Evolutionary conservation across 1,139 yeast species (phyloP).

Genomic region (Saccharomycopsis hybrid): DNA sequence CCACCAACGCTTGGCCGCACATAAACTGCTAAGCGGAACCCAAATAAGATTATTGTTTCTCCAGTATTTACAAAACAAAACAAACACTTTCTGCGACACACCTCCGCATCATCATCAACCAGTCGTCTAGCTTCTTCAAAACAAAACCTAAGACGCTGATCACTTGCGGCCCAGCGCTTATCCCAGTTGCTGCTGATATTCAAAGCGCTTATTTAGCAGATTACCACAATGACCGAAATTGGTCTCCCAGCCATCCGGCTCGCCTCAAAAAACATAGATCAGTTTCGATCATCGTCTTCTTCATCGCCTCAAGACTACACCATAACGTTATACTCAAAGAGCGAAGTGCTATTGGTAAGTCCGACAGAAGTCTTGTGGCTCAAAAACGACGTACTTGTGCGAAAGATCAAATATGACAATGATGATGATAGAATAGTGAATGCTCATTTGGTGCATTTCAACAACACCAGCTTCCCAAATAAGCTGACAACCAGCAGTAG

Average conservation of each 20-base stretch:
- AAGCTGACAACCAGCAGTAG: background rate
- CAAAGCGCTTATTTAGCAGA: no score
- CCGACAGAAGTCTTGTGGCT: conserved; percentile 14
- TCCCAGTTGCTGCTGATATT: no score
- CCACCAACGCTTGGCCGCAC: no score
- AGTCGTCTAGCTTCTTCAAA: no score
- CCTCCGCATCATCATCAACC: no score
- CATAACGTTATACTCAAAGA: conserved; percentile 7
- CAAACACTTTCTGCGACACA: no score
- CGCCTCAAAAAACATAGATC: background rate
- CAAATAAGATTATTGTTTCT: no score
- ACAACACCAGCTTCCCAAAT: background rate
- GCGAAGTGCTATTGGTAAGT: conserved; percentile 6
- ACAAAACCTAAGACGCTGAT: no score
- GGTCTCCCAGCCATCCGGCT: background rate
- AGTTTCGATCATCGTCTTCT: background rate
- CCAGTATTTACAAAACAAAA: no score
- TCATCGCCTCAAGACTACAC: background rate
- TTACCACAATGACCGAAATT: conserved; percentile 1
- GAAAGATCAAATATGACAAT: conserved; percentile 12
- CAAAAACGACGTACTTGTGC: conserved; percentile 16
- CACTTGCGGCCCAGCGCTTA: background rate
- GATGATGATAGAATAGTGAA: conserved; percentile 8
- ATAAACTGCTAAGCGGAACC: no score
- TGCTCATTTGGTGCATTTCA: conserved; percentile 14